Conservation (phyloP, 306 rosid species). For the Coriaria nepalensis region DNA sequence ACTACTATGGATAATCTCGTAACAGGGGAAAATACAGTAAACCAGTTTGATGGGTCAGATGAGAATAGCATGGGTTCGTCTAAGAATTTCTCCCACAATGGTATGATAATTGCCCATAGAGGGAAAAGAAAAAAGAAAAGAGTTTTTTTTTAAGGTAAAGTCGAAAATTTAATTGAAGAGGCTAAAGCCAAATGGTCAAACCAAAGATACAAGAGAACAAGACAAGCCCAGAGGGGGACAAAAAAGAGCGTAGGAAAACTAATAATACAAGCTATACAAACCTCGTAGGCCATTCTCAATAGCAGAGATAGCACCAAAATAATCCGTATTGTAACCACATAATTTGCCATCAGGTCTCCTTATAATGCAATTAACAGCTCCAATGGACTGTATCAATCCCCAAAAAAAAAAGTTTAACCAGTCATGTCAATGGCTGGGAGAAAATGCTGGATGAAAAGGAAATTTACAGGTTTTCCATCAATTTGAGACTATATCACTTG, state of each 20-base stretch:
- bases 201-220: neutral
- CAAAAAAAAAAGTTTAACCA: constrained; percentile 11
- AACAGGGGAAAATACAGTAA: too few species aligned
- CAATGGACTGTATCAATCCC: constrained; percentile 46
- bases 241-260: neutral
- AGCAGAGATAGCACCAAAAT: constrained; percentile 71
- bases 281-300: constrained; percentile 84
- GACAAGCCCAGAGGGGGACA: neutral
- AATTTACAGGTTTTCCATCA: constrained; percentile 8
- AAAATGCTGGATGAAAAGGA: constrained; percentile 9
- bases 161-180: too few species aligned
- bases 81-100: too few species aligned
- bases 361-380: constrained; percentile 76
- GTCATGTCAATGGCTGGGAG: constrained; percentile 4
- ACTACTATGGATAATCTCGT: too few species aligned
- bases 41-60: too few species aligned
- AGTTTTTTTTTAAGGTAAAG: neutral
- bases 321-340: constrained; percentile 78
- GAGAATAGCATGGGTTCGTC: too few species aligned
- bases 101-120: too few species aligned
- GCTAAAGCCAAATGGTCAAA: neutral
- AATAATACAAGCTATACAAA: constrained; percentile 18
- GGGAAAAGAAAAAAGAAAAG: constrained; percentile 2
- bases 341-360: constrained; percentile 82
- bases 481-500: neutral